A percentile compares a stretch with the other conserved stretches of the same genome.
Conservation (phyloP, 2,329 filamentous ascomycete species). For the Chaetomium olivaceum region DNA sequence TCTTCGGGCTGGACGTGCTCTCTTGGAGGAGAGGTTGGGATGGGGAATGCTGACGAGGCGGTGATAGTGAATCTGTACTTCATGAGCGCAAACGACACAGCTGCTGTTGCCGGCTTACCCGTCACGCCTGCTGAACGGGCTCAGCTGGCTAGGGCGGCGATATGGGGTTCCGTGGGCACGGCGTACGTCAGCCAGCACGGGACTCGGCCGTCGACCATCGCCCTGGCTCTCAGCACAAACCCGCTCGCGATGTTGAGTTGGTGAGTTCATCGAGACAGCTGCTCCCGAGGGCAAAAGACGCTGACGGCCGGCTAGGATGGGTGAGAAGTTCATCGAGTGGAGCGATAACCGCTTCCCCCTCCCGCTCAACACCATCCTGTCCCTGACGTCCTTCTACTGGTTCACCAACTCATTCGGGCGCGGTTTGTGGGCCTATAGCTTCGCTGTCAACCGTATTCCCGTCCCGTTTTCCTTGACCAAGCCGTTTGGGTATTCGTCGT, state of each 20-base stretch:
- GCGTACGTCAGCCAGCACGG: neutral
- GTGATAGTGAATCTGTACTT: constrained; percentile 29
- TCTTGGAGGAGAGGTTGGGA: neutral
- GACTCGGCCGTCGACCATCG: neutral
- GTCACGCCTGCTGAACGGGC: neutral
- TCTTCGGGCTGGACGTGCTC: neutral
- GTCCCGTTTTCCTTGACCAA: constrained; percentile 36
- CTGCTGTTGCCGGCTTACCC: constrained; percentile 12
- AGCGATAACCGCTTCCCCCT: constrained; percentile 19
- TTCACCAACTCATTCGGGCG: constrained; percentile 23
- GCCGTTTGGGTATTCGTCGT: constrained; percentile 49
- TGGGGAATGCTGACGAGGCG: constrained; percentile 1
- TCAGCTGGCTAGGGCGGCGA: neutral
- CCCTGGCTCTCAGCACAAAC: neutral
- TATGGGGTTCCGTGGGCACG: neutral
- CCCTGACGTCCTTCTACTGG: constrained; percentile 26
- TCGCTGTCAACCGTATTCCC: constrained; percentile 8
- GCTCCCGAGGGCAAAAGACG: constrained; percentile 14
- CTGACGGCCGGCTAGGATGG: constrained; percentile 18
- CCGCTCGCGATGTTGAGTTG: neutral
- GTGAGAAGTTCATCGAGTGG: constrained; percentile 29
- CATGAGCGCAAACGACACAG: constrained; percentile 25
- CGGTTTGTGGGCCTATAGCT: constrained; percentile 24
- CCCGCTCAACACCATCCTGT: constrained; percentile 24
- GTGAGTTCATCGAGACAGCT: constrained; percentile 5